phyloP scores from a whole-genome alignment of 305 asterid genomes.

The Rubia tinctorum region DNA sequence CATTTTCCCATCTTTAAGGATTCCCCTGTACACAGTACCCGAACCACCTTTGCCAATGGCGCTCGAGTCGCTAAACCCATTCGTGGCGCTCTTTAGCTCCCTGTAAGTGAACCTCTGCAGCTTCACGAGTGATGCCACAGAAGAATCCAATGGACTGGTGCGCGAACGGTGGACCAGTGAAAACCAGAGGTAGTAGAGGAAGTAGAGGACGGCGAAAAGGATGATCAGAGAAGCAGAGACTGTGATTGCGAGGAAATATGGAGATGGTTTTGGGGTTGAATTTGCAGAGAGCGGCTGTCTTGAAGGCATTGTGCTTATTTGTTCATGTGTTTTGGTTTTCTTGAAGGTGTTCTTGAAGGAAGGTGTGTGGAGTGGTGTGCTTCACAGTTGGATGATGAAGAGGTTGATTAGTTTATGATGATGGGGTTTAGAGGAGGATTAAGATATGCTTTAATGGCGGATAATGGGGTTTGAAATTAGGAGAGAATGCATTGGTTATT shows the following conservation, averaged over 20 bases:
- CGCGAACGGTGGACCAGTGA: constrained; percentile 60
- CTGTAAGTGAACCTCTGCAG: constrained; percentile 68
- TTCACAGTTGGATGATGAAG: constrained; percentile 36
- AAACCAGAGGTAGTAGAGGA: constrained; percentile 64
- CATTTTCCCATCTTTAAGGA: constrained; percentile 62
- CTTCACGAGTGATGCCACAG: constrained; percentile 44
- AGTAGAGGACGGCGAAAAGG: constrained; percentile 59
- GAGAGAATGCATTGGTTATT: background rate
- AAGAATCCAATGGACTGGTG: constrained; percentile 73
- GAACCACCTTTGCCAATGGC: constrained; percentile 93
- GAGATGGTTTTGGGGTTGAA: constrained; percentile 40
- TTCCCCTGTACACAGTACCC: constrained; percentile 77
- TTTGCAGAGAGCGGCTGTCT: constrained; percentile 47
- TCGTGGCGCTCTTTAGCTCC: constrained; percentile 75
- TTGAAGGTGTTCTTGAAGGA: constrained; percentile 1
- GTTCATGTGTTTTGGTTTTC: constrained; percentile 4
- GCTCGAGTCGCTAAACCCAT: constrained; percentile 52
- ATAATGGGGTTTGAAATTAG: constrained; percentile 6
- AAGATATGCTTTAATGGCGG: constrained; percentile 6
- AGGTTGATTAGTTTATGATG: constrained; percentile 12
- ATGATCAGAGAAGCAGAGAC: constrained; percentile 49
- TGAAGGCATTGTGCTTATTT: constrained; percentile 48
- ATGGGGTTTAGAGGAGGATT: constrained; percentile 14
- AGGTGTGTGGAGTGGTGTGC: constrained; percentile 13
- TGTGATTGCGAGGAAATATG: constrained; percentile 44